Percentiles rank a stretch among this genome's conserved stretches.
phyloP scores from a whole-genome alignment of 2,329 filamentous ascomycete genomes.

The Trichoderma afroharzianum region DNA sequence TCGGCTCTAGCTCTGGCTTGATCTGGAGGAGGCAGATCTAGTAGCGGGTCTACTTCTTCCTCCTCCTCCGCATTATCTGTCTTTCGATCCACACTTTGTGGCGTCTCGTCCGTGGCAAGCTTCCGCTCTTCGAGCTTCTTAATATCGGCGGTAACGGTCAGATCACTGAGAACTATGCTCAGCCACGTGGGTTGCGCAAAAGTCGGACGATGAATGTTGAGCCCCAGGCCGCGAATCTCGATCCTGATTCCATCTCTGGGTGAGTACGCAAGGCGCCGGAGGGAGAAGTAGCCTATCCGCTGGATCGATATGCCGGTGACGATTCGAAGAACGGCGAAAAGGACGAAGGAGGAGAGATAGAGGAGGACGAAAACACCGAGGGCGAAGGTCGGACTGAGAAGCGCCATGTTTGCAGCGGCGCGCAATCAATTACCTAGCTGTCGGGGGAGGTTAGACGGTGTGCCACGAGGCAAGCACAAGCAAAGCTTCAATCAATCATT shows the following conservation, averaged over 20 bases:
- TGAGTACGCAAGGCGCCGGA: conserved; percentile 86
- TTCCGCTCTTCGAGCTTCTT: conserved; percentile 57
- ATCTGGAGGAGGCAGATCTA: conserved; percentile 6
- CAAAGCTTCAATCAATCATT: background rate
- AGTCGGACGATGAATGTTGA: conserved; percentile 87
- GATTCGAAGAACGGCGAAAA: conserved; percentile 90
- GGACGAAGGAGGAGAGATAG: conserved; percentile 87
- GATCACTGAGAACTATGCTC: conserved; percentile 81
- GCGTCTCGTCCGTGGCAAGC: conserved; percentile 28
- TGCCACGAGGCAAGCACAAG: background rate
- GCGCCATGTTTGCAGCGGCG: conserved; percentile 48
- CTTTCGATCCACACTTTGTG: conserved; percentile 25
- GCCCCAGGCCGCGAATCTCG: conserved; percentile 82
- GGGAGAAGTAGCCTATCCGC: conserved; percentile 85
- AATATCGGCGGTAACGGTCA: conserved; percentile 79
- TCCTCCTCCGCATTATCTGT: conserved; percentile 22
- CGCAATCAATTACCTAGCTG: conserved; percentile 17
- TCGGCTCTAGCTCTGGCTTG: conserved; percentile 36
- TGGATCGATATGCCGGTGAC: conserved; percentile 94
- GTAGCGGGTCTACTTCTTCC: conserved; percentile 13
- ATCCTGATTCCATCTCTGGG: conserved; percentile 85
- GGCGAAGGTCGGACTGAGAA: conserved; percentile 74
- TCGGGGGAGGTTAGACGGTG: background rate
- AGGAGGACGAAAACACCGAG: conserved; percentile 80
- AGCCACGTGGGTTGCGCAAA: conserved; percentile 97